Evolutionary conservation across 129 eudicot genomes (phyloP), one percentile per base, ranked within the genome.

Genomic region (Artemisia argyi): DNA sequence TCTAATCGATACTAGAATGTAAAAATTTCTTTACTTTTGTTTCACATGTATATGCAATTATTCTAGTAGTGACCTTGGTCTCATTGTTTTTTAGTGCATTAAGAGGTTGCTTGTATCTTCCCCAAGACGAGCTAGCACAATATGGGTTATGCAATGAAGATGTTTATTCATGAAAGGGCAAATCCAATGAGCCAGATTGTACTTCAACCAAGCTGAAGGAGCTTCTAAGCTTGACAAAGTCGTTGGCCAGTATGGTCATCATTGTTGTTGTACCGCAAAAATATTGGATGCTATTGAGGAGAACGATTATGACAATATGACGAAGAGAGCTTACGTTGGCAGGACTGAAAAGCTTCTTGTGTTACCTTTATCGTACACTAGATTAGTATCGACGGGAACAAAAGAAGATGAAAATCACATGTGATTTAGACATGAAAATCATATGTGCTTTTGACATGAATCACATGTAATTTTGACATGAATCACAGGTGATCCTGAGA

Each of bases 201-300:
- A 88, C 71, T 93, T 87, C 77, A 77, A 87, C 66, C 77, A 75
- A 53, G 98, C n/a, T n/a, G n/a, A n/a, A n/a, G 95, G 95, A 4
- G 95, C 91, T 57, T 77, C 92, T 68, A 84, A 89, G 84, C 95
- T 93, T n/a, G 83, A 84, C 79, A 78, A 82, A 73, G 98, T 61
- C 94, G 96, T 56, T 93, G 98, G 98, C 95, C 96, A 83, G n/a
- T 93, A 86, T 61, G 98, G 98, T 85, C 98, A 35, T 83, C 98
- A 0, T 68, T 89, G 74, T 67, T 93, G 90, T 58, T 93, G 80
- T 93, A 93, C 69, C 78, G 87, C 3, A 73, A 78, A 82, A 89
- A n/a, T 93, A 18, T 65, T 93, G 84, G 96, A 89, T 79, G 88
- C 96, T 16, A 92, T 92, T 28, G 96, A 89, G 74, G 82, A 84